Evolutionary conservation across 176 grass and related monocot species (phyloP), one percentile per base, ranked within the genome.

Genomic region (Aegilops tauschii): DNA sequence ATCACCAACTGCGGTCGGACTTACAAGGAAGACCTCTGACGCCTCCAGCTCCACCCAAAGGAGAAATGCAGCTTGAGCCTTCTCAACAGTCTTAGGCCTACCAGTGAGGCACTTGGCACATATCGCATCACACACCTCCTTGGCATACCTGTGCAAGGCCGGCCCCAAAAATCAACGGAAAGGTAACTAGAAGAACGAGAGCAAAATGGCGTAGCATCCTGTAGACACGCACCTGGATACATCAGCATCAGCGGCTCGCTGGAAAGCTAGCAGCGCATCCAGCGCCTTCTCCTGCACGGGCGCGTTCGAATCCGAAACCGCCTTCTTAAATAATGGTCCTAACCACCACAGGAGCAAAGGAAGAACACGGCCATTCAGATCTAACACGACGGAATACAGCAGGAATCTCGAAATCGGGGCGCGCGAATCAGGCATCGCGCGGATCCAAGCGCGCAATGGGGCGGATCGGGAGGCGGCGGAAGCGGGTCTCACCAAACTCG

Each of bases 271-370:
- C 31, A 99, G 92, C 50, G 94, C 97, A 88, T 99, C 94, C 34
- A 99, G 59, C 30, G 94, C 97, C 77, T 96, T 99, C 94, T 99
- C 97, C 85, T 99, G 97, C 32, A 99, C 97, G 2, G 97, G 97
- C 12, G 97, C 97, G 72, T 99, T 99, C 29, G 97, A 93, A 85
- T 99, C 97, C 73, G 94, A 92, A 8, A 99, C 94, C 27, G 97
- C 93, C 84, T 99, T 99, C 85, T 83, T 99, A 77, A 99, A 99
- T 63, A 99, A 85, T n/a, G 94, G 97, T 25, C 82, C 97, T 99
- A 86, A 88, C 73, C 71, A 44, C 37, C 81, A 74, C 4, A 69
- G 9, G 54, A 82, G 75, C 29, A 31, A 59, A 20, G 68, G 73
- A 9, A 30, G 14, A 83, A 73, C 40, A 78, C 44, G 76, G 54